These are phyloP conservation scores for Termitomyces sp. DNA, from an alignment of 768 basidiomycete species.

Conservation along the genomic window DNA sequence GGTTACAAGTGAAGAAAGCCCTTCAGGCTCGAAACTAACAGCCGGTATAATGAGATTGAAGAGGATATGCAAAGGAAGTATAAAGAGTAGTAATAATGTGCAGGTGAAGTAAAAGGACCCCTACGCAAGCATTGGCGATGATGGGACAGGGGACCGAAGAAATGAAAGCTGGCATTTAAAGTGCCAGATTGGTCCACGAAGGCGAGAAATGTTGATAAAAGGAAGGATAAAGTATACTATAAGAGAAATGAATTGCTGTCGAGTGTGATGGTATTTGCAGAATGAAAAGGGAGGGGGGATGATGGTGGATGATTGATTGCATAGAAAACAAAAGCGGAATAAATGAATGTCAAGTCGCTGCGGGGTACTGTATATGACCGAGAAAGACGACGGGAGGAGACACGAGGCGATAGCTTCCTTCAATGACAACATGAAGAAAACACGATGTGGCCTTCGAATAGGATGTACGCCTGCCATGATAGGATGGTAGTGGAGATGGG, in stretches of 20 bases:
- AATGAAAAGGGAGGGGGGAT: conserved; percentile 41
- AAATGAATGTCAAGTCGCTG: conserved; percentile 41
- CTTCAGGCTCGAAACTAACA: conserved; percentile 23
- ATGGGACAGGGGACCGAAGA: conserved; percentile 26
- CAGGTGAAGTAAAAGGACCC: conserved; percentile 24
- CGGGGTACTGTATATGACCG: conserved; percentile 40
- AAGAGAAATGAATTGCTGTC: conserved; percentile 55
- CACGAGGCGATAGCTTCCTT: conserved; percentile 24
- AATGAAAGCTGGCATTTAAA: conserved; percentile 25
- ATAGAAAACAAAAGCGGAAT: conserved; percentile 43
- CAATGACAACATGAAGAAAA: conserved; percentile 26
- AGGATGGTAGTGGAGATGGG: conserved; percentile 43
- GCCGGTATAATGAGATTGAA: conserved; percentile 21
- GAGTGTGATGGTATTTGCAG: conserved; percentile 38
- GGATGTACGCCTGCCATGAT: conserved; percentile 47
- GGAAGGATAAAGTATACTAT: conserved; percentile 83
- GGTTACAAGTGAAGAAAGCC: conserved; percentile 16
- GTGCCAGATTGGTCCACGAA: conserved; percentile 35
- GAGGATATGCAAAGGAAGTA: conserved; percentile 20
- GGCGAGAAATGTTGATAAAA: conserved; percentile 54
- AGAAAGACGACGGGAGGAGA: conserved; percentile 29
- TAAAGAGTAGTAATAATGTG: conserved; percentile 41
- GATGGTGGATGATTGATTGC: conserved; percentile 52
- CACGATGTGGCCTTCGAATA: conserved; percentile 33
- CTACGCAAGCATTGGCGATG: conserved; percentile 15